Percentiles rank a stretch among this genome's conserved stretches.
Conservation (phyloP, 441 rosid genomes). For the Euphorbia corollata region DNA sequence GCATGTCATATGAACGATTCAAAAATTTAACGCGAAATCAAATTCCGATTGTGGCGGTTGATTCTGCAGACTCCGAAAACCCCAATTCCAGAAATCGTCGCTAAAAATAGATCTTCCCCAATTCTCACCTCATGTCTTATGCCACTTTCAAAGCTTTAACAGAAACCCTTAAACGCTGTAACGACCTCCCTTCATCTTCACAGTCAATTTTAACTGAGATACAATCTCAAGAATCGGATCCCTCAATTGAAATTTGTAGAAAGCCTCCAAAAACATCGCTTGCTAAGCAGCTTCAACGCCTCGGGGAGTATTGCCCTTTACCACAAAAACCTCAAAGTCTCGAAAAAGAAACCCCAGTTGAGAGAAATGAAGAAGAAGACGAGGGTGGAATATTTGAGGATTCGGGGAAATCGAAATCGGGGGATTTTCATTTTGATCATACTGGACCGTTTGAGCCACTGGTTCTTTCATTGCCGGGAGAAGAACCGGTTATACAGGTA, state of each 20-base stretch:
- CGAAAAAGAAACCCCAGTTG: constrained; percentile 15
- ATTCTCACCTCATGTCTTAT: constrained; percentile 6
- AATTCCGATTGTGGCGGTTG: constrained; percentile 2
- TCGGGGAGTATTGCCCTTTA: constrained; percentile 30
- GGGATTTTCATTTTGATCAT: constrained; percentile 49
- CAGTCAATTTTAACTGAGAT: constrained; percentile 18
- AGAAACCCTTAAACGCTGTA: constrained; percentile 53
- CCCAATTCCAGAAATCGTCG: not conserved
- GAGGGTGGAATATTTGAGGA: constrained; percentile 22
- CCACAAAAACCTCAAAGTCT: constrained; percentile 13
- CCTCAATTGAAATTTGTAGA: constrained; percentile 22
- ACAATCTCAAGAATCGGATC: constrained; percentile 25
- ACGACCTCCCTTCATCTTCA: constrained; percentile 15
- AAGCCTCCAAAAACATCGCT: constrained; percentile 61
- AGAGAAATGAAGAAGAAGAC: constrained; percentile 24
- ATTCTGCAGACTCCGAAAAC: constrained; percentile 1
- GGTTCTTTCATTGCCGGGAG: constrained; percentile 48
- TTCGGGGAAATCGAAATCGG: constrained; percentile 47
- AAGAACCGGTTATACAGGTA: constrained; percentile 58
- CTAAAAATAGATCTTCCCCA: no score
- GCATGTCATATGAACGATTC: not conserved
- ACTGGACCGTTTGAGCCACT: constrained; percentile 70
- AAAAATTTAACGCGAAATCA: not conserved
- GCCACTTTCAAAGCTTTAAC: constrained; percentile 32
- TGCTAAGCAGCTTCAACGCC: constrained; percentile 51